Base-by-base conservation (phyloP, 1,139 yeast species). In the Geotrichum carabidarum region DNA sequence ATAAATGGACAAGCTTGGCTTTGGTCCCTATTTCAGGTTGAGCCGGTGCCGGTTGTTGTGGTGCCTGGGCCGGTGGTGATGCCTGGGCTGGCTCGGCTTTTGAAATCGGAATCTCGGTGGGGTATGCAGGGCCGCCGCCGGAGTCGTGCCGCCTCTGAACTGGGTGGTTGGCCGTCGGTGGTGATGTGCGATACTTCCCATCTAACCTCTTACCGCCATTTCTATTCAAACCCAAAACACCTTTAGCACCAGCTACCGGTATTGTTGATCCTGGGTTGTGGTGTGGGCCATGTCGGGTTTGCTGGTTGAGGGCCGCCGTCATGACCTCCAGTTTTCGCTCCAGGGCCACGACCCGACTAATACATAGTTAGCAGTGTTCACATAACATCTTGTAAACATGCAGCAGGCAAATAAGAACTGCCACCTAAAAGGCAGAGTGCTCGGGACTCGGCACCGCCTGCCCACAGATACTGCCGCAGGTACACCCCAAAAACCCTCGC, bases 261-360 rank as follows among this genome's bases (percentile, higher is more conserved):
- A 6, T 34, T 22, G 27, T 22, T 22, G 27, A 22, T 22, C 5
- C 27, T 3, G 27, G 27, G 27, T 22, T 22, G 27, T 22, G 51
- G 18, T 5, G 46, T 3, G 41, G 5, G 35, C 31, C 22, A 2
- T 27, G 22, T 22, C 14, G 41, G 15, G 55, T 60, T 47, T 52
- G 48, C 31, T 54, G 51, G 34, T 55, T 54, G 31, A 61, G 47
- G 9, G 59, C 61, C 8, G 62, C 64, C 1, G 70, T 65, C 44
- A 74, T 59, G 22, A 63, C 65, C 46, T 71, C 71, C 3, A 74
- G 59, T 50, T 67, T 67, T 44, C 60, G 62, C 54, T 74, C 76
- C 22, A 72, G 57, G 36, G 69, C 73, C 1, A 68, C 69, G 1
- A 72, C 74, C 8, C 71, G 62, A 31, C 63, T 63, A 22, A 5